phyloP scores from a whole-genome alignment of 2,329 filamentous ascomycete species.

The Pseudogymnoascus sp. region DNA sequence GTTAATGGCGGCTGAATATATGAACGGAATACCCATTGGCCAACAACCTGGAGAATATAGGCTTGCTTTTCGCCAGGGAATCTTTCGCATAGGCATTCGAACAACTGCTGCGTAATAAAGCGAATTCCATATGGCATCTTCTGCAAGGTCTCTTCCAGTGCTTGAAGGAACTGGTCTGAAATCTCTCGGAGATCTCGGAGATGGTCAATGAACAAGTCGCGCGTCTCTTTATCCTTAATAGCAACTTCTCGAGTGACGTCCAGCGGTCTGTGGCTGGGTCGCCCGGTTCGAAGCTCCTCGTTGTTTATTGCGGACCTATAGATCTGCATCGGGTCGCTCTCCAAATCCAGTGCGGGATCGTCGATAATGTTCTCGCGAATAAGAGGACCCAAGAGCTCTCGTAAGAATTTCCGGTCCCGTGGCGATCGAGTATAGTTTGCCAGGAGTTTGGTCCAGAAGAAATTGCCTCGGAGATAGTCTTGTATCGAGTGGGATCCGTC shows the following conservation, averaged over 20 bases:
- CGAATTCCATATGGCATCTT: conserved; percentile 91
- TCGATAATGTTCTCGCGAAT: conserved; percentile 91
- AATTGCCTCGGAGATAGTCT: conserved; percentile 83
- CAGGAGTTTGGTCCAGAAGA: conserved; percentile 87
- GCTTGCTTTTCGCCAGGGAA: conserved; percentile 77
- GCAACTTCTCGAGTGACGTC: conserved; percentile 87
- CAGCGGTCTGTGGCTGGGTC: conserved; percentile 69
- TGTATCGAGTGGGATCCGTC: conserved; percentile 66
- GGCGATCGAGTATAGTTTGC: conserved; percentile 85
- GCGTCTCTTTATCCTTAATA: conserved; percentile 91
- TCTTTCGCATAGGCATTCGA: conserved; percentile 66
- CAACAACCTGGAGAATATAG: conserved; percentile 73
- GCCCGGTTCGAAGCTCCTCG: conserved; percentile 87
- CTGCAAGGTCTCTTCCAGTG: conserved; percentile 74
- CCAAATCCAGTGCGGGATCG: conserved; percentile 81
- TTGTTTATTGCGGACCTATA: conserved; percentile 95
- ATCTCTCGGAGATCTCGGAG: conserved; percentile 91
- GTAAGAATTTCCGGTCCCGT: conserved; percentile 83
- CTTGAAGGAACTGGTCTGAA: conserved; percentile 79
- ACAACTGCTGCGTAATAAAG: conserved; percentile 80
- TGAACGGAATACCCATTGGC: conserved; percentile 88
- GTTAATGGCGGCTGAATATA: conserved; percentile 86
- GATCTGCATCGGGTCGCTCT: conserved; percentile 96
- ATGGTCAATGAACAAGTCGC: conserved; percentile 88
- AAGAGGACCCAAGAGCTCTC: conserved; percentile 75